These are phyloP conservation scores for Peronospora belbahrii DNA, from an alignment of 352 stramenopile species.

Conservation along the genomic window DNA sequence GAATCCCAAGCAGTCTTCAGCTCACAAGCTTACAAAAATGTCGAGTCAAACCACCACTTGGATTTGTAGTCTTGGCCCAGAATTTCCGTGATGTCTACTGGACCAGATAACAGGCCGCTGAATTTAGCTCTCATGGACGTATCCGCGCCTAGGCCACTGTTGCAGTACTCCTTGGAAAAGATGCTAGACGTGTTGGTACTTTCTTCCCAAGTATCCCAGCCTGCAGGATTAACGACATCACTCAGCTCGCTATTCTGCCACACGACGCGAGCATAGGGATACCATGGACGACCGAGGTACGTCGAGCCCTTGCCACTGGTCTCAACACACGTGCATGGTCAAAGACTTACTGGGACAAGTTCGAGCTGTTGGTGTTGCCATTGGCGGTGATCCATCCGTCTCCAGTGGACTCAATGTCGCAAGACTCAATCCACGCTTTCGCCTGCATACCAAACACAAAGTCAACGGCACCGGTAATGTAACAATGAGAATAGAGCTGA, in stretches of 20 bases:
- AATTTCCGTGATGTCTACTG: no score
- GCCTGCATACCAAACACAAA: conserved; percentile 15
- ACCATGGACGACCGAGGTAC: conserved; percentile 9
- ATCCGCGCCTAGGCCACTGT: not conserved
- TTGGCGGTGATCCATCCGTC: conserved; percentile 9
- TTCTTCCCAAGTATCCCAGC: not conserved
- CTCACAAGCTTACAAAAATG: no score
- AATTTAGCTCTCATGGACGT: not conserved
- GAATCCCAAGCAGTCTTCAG: no score
- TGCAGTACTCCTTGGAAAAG: not conserved
- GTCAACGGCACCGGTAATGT: conserved; percentile 9
- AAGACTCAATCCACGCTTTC: conserved; percentile 6
- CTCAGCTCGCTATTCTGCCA: not conserved
- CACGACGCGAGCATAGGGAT: not conserved
- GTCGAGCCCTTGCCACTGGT: not conserved
- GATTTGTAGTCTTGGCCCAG: no score
- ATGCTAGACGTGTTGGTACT: not conserved
- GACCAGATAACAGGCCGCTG: not conserved
- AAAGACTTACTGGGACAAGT: conserved; percentile 9
- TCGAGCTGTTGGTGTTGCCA: not conserved
- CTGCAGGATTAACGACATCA: not conserved
- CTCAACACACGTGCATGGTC: conserved; percentile 8
- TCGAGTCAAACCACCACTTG: no score
- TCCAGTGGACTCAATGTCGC: conserved; percentile 7
- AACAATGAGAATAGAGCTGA: conserved; percentile 4